Evolutionary conservation across 805 yeast genomes (phyloP).

Genomic region (Myxozyma vanderwaltii): DNA sequence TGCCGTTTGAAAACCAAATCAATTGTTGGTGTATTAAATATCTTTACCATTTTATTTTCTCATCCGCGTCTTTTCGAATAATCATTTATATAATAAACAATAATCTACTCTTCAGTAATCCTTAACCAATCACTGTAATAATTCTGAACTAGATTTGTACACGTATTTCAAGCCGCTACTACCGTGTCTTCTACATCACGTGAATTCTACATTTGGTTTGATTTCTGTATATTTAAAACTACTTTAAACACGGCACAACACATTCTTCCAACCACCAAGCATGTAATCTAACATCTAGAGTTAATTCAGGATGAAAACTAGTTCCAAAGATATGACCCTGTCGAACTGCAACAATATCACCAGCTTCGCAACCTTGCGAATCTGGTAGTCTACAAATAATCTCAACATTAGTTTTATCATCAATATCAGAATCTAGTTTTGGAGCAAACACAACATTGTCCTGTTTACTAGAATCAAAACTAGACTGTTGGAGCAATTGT

Average conservation of each 20-base stretch:
- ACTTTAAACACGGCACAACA: constrained; percentile 48
- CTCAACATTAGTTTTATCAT: constrained; percentile 32
- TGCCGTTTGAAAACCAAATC: no score
- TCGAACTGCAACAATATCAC: constrained; percentile 65
- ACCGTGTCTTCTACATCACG: background rate
- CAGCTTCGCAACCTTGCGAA: constrained; percentile 27
- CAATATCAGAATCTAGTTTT: constrained; percentile 22
- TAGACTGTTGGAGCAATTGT: no score
- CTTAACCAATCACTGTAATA: no score
- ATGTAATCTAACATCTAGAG: constrained; percentile 62
- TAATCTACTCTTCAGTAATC: no score
- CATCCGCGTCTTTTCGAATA: no score
- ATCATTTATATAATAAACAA: no score
- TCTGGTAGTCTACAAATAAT: constrained; percentile 36
- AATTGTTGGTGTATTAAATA: no score
- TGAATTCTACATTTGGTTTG: background rate
- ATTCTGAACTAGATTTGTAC: no score
- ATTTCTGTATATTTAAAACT: background rate
- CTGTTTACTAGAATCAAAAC: no score
- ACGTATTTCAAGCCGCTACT: no score
- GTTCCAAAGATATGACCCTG: constrained; percentile 71
- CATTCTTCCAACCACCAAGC: constrained; percentile 68
- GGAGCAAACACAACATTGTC: constrained; percentile 30
- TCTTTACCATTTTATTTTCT: no score
- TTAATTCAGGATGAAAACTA: constrained; percentile 78